A percentile compares a stretch with the other conserved stretches of the same genome.
Evolutionary conservation across 495 filamentous ascomycete genomes (phyloP).

Genomic region (Xylona heveae): DNA sequence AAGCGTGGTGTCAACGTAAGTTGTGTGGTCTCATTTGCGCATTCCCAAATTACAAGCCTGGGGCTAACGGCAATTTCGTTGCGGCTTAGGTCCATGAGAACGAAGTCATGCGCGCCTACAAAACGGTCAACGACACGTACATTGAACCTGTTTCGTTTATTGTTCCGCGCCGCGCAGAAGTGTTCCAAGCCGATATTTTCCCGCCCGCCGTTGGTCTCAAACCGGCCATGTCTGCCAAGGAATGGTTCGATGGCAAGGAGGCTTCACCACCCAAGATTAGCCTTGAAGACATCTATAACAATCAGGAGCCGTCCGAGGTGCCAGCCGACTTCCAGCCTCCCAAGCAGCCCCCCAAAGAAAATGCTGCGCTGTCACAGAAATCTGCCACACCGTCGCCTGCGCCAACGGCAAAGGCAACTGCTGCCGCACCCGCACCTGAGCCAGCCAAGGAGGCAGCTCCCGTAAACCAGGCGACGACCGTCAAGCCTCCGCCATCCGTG

Average conservation of each 20-base stretch:
- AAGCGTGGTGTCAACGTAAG: slow-evolving; percentile 78
- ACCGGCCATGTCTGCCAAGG: slow-evolving; percentile 53
- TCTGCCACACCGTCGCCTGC: slow-evolving; percentile 19
- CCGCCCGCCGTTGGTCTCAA: slow-evolving; percentile 60
- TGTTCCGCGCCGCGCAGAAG: slow-evolving; percentile 84
- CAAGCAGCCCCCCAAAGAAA: slow-evolving; percentile 18
- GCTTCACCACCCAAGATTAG: slow-evolving; percentile 77
- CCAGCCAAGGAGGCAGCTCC: slow-evolving; percentile 31
- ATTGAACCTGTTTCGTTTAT: slow-evolving; percentile 97
- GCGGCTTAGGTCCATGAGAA: slow-evolving; percentile 61
- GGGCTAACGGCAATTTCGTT: background rate
- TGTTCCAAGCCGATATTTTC: slow-evolving; percentile 94
- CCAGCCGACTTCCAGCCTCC: slow-evolving; percentile 45
- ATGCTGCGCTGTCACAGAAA: no score
- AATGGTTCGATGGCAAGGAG: slow-evolving; percentile 76
- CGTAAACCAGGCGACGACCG: slow-evolving; percentile 19
- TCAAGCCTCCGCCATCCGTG: slow-evolving; percentile 36
- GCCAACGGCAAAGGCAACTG: slow-evolving; percentile 25
- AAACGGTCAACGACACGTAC: slow-evolving; percentile 84
- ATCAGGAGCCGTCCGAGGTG: slow-evolving; percentile 52
- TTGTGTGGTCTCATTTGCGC: slow-evolving; percentile 6
- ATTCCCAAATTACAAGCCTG: no score
- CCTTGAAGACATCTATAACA: slow-evolving; percentile 78
- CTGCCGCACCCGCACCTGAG: slow-evolving; percentile 25
- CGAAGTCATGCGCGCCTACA: slow-evolving; percentile 86